Conservation (phyloP, 257 asterid genomes). For the Galeopsis tetrahit region DNA sequence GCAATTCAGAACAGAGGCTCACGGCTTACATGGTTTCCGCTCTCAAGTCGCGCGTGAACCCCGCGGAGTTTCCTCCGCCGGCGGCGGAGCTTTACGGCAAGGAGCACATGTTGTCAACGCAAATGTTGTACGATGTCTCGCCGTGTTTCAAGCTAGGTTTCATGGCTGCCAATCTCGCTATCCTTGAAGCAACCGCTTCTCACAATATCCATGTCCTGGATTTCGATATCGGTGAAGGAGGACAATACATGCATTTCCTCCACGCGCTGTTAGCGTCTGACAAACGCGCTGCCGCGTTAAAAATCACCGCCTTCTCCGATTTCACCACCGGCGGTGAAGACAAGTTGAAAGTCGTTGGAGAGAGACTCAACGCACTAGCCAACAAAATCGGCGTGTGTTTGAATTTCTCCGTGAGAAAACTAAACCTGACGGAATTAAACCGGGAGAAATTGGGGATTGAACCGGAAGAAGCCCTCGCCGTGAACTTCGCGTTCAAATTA, state of each 20-base stretch:
- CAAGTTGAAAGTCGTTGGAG: conserved; percentile 43
- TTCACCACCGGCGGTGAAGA: conserved; percentile 43
- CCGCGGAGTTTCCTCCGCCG: conserved; percentile 48
- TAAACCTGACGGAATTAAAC: conserved; percentile 42
- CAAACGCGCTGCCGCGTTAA: conserved; percentile 42
- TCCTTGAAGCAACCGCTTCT: conserved; percentile 61
- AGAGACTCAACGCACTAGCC: conserved; percentile 46
- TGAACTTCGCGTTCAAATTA: conserved; percentile 76
- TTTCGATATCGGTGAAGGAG: conserved; percentile 82
- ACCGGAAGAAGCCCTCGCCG: conserved; percentile 63
- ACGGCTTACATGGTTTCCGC: conserved; percentile 48
- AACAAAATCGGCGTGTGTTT: conserved; percentile 47
- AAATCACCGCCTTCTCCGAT: conserved; percentile 65
- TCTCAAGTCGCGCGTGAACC: conserved; percentile 61
- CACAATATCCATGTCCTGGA: conserved; percentile 74
- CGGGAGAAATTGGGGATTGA: conserved; percentile 52
- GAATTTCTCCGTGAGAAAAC: conserved; percentile 34
- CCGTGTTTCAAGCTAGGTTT: conserved; percentile 91
- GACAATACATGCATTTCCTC: conserved; percentile 82
- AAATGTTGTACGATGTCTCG: conserved; percentile 64
- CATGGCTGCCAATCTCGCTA: conserved; percentile 90
- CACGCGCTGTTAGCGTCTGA: conserved; percentile 71
- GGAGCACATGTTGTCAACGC: conserved; percentile 58
- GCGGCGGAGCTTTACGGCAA: conserved; percentile 46
- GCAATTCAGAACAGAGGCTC: conserved; percentile 68